These are phyloP conservation scores for Agapanthus africanus DNA, from an alignment of 106 monocot species.

Conservation along the genomic window DNA sequence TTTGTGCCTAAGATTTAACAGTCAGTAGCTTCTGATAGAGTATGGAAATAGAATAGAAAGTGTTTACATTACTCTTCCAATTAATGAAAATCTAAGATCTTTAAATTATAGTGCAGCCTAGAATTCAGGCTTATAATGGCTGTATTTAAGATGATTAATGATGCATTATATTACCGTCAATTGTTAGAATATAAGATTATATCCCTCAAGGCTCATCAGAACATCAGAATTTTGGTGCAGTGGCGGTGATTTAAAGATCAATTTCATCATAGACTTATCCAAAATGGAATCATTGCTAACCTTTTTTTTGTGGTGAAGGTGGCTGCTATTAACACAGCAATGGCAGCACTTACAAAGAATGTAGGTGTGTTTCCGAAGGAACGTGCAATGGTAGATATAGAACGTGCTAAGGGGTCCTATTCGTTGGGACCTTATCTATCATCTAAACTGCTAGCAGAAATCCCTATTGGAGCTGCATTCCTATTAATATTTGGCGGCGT, in stretches of 20 bases:
- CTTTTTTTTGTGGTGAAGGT: slow-evolving; percentile 40
- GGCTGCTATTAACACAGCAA: slow-evolving; percentile 95
- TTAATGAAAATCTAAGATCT: background rate
- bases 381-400: slow-evolving; percentile 80
- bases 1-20: background rate
- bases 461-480: slow-evolving; percentile 91
- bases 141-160: no score
- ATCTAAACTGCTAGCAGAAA: slow-evolving; percentile 93
- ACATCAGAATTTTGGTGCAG: no score
- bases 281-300: background rate
- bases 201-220: no score
- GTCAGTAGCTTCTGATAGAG: background rate
- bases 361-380: slow-evolving; percentile 97
- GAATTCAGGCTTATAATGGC: background rate
- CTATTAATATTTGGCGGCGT: slow-evolving; percentile 87
- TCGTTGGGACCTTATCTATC: slow-evolving; percentile 79
- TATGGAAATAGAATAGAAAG: background rate
- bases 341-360: slow-evolving; percentile 98
- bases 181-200: no score
- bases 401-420: slow-evolving; percentile 86
- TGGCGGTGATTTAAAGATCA: no score
- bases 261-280: background rate
- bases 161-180: no score
- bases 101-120: background rate
- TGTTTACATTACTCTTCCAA: background rate